phyloP scores from a whole-genome alignment of 441 rosid species.

The Rhodomyrtus psidioides region DNA sequence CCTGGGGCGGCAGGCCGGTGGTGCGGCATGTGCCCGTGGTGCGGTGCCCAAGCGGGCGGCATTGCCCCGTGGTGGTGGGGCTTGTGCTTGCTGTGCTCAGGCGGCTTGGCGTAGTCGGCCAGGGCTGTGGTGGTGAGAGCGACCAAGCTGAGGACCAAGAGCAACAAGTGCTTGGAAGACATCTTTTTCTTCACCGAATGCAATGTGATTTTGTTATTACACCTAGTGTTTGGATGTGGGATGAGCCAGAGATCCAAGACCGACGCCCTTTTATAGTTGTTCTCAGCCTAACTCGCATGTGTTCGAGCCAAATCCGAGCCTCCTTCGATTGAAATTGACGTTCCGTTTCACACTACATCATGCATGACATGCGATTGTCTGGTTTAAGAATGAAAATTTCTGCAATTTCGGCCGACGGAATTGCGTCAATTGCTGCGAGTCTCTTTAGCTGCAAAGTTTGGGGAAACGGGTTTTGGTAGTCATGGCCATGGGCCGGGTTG shows the following conservation, averaged over 20 bases:
- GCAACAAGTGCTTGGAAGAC: neutral
- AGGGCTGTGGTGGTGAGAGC: neutral
- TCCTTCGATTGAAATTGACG: neutral
- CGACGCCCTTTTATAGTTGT: neutral
- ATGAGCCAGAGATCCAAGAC: neutral
- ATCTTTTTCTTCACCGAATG: neutral
- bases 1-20: neutral
- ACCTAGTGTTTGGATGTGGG: neutral
- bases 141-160: neutral
- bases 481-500: no score
- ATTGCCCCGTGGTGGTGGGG: neutral
- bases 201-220: neutral
- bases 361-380: neutral
- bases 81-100: neutral
- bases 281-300: no score
- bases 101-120: neutral
- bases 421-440: neutral
- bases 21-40: neutral
- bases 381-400: neutral
- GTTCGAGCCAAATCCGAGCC: no score
- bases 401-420: neutral
- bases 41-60: neutral
- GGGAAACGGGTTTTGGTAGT: neutral
- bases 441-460: neutral
- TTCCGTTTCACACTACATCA: neutral